phyloP scores from a whole-genome alignment of 371 early-diverging fungal species.

The Thermomucor indicae-seudaticae region DNA sequence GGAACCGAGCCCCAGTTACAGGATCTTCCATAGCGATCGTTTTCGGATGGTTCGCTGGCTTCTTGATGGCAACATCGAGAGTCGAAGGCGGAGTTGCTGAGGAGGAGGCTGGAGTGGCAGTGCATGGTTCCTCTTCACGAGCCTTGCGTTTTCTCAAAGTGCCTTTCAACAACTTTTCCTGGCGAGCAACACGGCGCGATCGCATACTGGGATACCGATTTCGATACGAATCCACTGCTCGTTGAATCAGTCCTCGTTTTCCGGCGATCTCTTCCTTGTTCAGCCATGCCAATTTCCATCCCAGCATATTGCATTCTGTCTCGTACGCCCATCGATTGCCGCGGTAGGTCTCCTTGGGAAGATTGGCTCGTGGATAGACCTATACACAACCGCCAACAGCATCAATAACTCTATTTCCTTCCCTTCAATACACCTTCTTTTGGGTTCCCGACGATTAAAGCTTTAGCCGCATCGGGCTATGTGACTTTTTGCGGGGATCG shows the following conservation, averaged over 20 bases:
- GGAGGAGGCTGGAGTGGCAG: conserved; percentile 1
- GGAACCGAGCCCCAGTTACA: conserved; percentile 20
- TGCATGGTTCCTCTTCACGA: conserved; percentile 23
- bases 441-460: neutral
- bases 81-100: conserved; percentile 25
- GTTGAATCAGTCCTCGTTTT: conserved; percentile 89
- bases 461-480: neutral
- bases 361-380: conserved; percentile 41
- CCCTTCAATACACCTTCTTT: conserved; percentile 5
- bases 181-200: conserved; percentile 75
- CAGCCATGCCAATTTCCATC: conserved; percentile 84
- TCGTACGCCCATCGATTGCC: conserved; percentile 92
- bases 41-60: conserved; percentile 40
- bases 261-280: conserved; percentile 82
- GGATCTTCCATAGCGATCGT: conserved; percentile 41
- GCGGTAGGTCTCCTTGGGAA: conserved; percentile 54
- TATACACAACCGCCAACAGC: conserved; percentile 11
- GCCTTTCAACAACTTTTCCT: conserved; percentile 68
- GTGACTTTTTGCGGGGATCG: too few species aligned
- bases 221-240: conserved; percentile 94
- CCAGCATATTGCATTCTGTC: conserved; percentile 80
- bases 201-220: conserved; percentile 81
- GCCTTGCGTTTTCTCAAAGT: conserved; percentile 46
- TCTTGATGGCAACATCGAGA: conserved; percentile 25
- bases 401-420: conserved; percentile 5